Evolutionary conservation across 768 basidiomycete species (phyloP), one percentile per base, ranked within the genome.

Genomic region (Suillus spraguei): DNA sequence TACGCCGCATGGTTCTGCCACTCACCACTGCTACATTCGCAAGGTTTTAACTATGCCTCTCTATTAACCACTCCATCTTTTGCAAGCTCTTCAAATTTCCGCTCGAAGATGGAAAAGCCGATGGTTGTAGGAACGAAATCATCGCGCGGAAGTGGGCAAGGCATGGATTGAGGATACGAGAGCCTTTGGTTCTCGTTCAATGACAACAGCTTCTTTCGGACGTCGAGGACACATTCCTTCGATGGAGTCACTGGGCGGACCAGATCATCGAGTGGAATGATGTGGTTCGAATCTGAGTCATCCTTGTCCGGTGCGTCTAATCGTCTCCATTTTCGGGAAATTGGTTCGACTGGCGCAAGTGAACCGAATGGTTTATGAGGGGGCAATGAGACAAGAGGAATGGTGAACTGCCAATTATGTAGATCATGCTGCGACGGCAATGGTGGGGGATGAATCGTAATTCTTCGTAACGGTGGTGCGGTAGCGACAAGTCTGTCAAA

Each of bases 321-420:
- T 47, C 72, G 66, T 47, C 68, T 74, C 77, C 78, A 75, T 62
- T 67, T 76, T 56, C 77, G 78, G 38, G 70, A 63, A 41, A 71
- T 46, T 3, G 60, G 36, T 59, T 64, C 67, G 5, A 67, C 59
- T 28, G 64, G 35, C 24, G 28, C 11, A 60, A 44, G 24, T 16
- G 20, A n/a, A 4, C 24, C 13, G 8, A 38, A 17, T 20, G 5
- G 28, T 56, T 38, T 35, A 33, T 56, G 60, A 28, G n/a, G 59
- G 13, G 59, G 36, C 33, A 60, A 32, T 28, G 33, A 35, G 32
- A 56, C 56, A 13, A 9, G 13, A 38, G 47, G 56, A 41, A 24
- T 7, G 5, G 60, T 16, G 20, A 56, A 38, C 2, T 28, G 36
- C 44, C 60, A 55, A 0, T 11, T 4, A 22, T 16, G 14, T 5